Conservation (phyloP, 2,329 filamentous ascomycete species). For the Fusarium ramigenum region DNA sequence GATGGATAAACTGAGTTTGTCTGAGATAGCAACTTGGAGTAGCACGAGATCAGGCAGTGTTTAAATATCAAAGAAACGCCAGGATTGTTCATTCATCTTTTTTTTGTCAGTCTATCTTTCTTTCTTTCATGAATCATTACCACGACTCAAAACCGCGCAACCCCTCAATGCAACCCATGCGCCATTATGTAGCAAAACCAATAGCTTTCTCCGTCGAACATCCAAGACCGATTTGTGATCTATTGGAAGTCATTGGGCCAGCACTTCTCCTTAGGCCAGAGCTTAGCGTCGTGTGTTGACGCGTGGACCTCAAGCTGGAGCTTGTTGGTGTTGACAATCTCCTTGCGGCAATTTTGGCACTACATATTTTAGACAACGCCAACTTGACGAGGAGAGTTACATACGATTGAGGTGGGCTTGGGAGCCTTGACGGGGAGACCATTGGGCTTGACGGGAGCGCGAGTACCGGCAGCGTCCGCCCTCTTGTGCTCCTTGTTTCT, state of each 20-base stretch:
- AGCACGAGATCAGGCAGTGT: background rate
- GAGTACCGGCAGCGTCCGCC: conserved; percentile 63
- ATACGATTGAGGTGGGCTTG: conserved; percentile 51
- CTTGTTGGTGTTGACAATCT: conserved; percentile 61
- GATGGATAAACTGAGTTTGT: background rate
- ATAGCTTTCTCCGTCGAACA: too few relatives aligned
- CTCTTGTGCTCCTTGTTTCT: conserved; percentile 65
- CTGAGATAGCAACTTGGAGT: background rate
- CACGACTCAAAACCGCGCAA: background rate
- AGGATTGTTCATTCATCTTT: background rate
- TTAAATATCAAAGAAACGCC: background rate
- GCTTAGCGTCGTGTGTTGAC: conserved; percentile 57
- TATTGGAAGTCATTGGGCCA: conserved; percentile 60
- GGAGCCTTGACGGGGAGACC: conserved; percentile 63
- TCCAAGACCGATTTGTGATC: background rate
- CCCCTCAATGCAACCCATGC: background rate
- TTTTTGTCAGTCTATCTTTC: background rate
- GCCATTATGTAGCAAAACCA: background rate
- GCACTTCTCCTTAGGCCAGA: conserved; percentile 67
- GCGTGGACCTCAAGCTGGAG: conserved; percentile 64
- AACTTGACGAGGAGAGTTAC: background rate
- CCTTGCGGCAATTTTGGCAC: conserved; percentile 62
- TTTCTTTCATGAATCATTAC: conserved; percentile 29
- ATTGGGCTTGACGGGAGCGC: conserved; percentile 62
- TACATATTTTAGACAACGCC: conserved; percentile 23